These are phyloP conservation scores for Linderniella brevidens DNA, from an alignment of 257 asterid species.

Conservation along the genomic window DNA sequence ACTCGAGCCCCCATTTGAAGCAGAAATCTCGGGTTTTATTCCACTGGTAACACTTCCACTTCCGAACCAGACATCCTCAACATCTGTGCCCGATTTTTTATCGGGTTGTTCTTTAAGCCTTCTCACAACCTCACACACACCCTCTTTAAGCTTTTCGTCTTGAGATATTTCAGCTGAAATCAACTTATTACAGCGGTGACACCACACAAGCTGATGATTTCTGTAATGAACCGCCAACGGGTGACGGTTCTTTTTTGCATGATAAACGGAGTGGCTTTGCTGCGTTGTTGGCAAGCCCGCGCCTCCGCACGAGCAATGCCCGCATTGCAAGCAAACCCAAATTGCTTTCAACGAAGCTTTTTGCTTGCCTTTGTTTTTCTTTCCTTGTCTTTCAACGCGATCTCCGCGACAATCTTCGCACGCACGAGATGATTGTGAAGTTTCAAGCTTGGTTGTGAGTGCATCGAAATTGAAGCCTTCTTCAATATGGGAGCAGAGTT, in stretches of 20 bases:
- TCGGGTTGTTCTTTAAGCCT: conserved; percentile 31
- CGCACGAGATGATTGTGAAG: conserved; percentile 17
- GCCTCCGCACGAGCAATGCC: conserved; percentile 78
- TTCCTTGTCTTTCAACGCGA: conserved; percentile 28
- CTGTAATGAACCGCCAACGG: conserved; percentile 49
- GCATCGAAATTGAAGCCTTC: conserved; percentile 45
- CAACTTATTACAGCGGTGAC: conserved; percentile 47
- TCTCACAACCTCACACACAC: conserved; percentile 41
- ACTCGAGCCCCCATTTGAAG: conserved; percentile 17
- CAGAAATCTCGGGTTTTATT: conserved; percentile 23
- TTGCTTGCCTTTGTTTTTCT: conserved; percentile 49
- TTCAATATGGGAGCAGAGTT: conserved; percentile 42
- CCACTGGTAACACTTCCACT: conserved; percentile 34
- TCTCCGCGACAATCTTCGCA: conserved; percentile 76
- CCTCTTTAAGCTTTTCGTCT: conserved; percentile 28
- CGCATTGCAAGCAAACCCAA: conserved; percentile 85
- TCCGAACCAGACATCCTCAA: conserved; percentile 72
- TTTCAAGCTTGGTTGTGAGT: conserved; percentile 32
- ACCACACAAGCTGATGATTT: conserved; percentile 58
- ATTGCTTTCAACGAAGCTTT: conserved; percentile 32
- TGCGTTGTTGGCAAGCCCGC: conserved; percentile 63
- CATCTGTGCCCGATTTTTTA: conserved; percentile 31
- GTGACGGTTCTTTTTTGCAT: conserved; percentile 53
- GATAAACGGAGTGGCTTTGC: conserved; percentile 73
- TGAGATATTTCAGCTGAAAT: conserved; percentile 33